Percentiles rank a stretch among this genome's conserved stretches.
These are phyloP conservation scores for Eucalyptus paniculata DNA, from an alignment of 345 rosid genomes.

Conservation along the genomic window DNA sequence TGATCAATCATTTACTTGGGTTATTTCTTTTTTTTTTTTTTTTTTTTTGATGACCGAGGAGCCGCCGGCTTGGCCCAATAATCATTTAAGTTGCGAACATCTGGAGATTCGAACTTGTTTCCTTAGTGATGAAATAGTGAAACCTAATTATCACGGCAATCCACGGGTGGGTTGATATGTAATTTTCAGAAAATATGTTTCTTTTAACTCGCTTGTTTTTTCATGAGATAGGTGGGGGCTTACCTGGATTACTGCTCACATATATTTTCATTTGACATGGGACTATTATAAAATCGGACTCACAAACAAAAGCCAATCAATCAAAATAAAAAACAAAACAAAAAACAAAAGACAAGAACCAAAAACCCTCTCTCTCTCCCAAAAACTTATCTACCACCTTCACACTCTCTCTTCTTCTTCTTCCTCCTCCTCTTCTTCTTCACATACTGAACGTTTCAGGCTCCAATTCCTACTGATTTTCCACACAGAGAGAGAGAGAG, in stretches of 20 bases:
- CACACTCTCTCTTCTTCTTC: neutral
- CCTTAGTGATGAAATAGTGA: too few species aligned
- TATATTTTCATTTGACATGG: too few species aligned
- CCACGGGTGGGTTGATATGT: too few species aligned
- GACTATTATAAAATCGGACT: neutral
- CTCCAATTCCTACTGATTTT: neutral
- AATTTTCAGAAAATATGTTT: neutral
- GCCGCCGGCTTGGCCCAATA: accelerated
- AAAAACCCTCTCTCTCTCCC: neutral
- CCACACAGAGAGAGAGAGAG: neutral
- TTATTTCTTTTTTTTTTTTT: too few species aligned
- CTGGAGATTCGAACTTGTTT: accelerated
- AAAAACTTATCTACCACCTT: neutral
- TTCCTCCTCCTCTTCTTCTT: neutral
- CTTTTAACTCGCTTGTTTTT: neutral
- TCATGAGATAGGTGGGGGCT: neutral
- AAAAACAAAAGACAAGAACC: neutral
- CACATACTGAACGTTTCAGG: neutral
- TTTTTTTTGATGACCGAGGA: too few species aligned
- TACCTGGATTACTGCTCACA: neutral
- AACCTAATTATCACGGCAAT: accelerated
- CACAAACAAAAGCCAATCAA: neutral
- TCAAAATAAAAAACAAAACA: neutral
- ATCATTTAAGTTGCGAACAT: too few species aligned
- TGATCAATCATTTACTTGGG: too few species aligned